Evolutionary conservation across 306 rosid species (phyloP).

Genomic region (Fragaria iinumae): DNA sequence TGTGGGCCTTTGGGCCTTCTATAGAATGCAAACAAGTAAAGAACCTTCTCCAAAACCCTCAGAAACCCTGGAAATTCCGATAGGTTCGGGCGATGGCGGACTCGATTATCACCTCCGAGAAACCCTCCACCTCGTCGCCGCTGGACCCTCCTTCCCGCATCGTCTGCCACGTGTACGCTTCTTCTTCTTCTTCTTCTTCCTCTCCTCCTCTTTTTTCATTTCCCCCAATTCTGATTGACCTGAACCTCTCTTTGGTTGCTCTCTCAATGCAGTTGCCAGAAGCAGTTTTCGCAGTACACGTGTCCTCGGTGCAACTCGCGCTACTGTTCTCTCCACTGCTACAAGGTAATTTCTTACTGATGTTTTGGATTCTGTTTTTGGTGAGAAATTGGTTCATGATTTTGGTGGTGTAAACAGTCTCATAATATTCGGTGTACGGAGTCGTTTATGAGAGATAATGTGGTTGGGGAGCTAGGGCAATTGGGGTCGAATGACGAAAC

Average conservation of each 20-base stretch:
- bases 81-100: slow-evolving; percentile 49
- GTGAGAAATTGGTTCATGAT: neutral
- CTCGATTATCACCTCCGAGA: slow-evolving; percentile 39
- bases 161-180: slow-evolving; percentile 78
- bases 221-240: neutral
- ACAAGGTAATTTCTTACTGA: slow-evolving; percentile 50
- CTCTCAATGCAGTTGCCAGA: slow-evolving; percentile 62
- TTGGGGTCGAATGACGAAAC: slow-evolving; percentile 59
- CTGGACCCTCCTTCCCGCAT: slow-evolving; percentile 51
- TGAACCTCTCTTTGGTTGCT: neutral
- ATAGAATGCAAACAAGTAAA: neutral
- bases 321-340: slow-evolving; percentile 82
- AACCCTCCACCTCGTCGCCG: slow-evolving; percentile 49
- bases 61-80: slow-evolving; percentile 2
- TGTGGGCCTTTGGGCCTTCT: neutral
- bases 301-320: slow-evolving; percentile 95
- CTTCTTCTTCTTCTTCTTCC: slow-evolving; percentile 14
- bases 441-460: slow-evolving; percentile 91
- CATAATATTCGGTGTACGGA: slow-evolving; percentile 82
- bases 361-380: slow-evolving; percentile 12
- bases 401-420: slow-evolving; percentile 44
- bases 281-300: slow-evolving; percentile 88
- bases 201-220: neutral
- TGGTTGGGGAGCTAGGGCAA: slow-evolving; percentile 69
- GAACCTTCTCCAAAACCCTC: neutral